phyloP scores from a whole-genome alignment of 169 alveolate species.

The Ichthyophthirius multifiliis region DNA sequence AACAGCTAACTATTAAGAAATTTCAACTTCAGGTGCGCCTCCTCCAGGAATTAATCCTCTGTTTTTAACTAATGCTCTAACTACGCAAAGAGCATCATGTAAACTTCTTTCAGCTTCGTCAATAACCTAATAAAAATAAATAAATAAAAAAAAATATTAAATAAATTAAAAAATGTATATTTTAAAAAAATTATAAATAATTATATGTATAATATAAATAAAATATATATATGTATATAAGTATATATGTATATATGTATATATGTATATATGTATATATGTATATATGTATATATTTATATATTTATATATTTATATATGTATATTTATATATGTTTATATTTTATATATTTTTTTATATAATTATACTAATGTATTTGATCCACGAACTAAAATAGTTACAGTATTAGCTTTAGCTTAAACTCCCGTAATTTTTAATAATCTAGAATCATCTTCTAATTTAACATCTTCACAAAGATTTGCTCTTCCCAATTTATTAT shows the following conservation, averaged over 20 bases:
- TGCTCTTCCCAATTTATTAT: constrained; percentile 97
- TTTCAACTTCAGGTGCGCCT: constrained; percentile 98
- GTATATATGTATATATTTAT: no score
- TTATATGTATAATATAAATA: no score
- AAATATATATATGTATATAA: no score
- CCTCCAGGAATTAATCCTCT: constrained; percentile 99
- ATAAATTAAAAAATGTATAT: no score
- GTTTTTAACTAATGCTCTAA: constrained; percentile 95
- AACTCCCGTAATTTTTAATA: constrained; percentile 95
- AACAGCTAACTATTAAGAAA: constrained; percentile 85
- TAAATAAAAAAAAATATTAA: not conserved
- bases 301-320: not conserved
- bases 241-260: no score
- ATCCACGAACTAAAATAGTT: constrained; percentile 96
- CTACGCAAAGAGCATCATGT: constrained; percentile 99
- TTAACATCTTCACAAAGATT: constrained; percentile 85
- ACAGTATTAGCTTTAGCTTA: constrained; percentile 91
- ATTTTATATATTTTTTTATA: not conserved
- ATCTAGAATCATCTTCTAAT: constrained; percentile 89
- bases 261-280: no score
- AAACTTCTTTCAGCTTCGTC: constrained; percentile 99
- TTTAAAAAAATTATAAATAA: no score
- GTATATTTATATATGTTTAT: not conserved
- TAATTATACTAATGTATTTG: constrained; percentile 78
- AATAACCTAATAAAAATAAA: constrained; percentile 58